A percentile compares a stretch with the other conserved stretches of the same genome.
phyloP scores from a whole-genome alignment of 1,284 basidiomycete species.

The Afroboletus lepidellus region DNA sequence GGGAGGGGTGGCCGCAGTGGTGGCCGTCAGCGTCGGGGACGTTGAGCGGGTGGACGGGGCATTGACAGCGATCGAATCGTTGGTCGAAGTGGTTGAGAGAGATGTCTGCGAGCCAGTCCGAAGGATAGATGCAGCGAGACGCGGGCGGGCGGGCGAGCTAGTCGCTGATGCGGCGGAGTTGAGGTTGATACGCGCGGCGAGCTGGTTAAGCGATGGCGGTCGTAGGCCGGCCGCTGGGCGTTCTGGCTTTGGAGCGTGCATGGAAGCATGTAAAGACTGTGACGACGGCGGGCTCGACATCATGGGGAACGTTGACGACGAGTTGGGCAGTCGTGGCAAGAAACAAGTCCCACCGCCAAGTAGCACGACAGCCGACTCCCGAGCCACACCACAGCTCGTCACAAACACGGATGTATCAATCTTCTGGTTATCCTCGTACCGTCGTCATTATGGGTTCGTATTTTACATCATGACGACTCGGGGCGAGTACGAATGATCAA shows the following conservation, averaged over 20 bases:
- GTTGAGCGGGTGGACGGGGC: conserved; percentile 58
- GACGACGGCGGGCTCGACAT: conserved; percentile 34
- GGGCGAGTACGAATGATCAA: no score
- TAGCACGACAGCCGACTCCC: no score
- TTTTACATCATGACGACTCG: no score
- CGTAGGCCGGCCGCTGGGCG: conserved; percentile 37
- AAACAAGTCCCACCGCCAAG: conserved; percentile 14
- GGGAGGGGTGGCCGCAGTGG: conserved; percentile 50
- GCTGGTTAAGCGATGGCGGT: conserved; percentile 75
- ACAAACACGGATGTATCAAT: background rate
- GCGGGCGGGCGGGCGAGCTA: conserved; percentile 50
- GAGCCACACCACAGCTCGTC: conserved; percentile 4
- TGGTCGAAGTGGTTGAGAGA: conserved; percentile 48
- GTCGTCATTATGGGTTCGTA: no score
- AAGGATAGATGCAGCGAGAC: conserved; percentile 69
- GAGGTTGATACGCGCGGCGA: conserved; percentile 69
- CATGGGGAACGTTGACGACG: conserved; percentile 16
- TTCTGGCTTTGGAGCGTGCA: conserved; percentile 43
- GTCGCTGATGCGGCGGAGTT: conserved; percentile 38
- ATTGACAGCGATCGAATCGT: conserved; percentile 65
- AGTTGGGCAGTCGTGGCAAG: conserved; percentile 11
- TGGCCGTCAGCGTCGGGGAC: conserved; percentile 33
- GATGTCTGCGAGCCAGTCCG: conserved; percentile 64
- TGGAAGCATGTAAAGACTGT: conserved; percentile 32
- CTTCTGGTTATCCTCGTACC: no score